These are phyloP conservation scores for Aspergillus fumigatus DNA, from an alignment of 2,329 filamentous ascomycete species.

Conservation along the genomic window DNA sequence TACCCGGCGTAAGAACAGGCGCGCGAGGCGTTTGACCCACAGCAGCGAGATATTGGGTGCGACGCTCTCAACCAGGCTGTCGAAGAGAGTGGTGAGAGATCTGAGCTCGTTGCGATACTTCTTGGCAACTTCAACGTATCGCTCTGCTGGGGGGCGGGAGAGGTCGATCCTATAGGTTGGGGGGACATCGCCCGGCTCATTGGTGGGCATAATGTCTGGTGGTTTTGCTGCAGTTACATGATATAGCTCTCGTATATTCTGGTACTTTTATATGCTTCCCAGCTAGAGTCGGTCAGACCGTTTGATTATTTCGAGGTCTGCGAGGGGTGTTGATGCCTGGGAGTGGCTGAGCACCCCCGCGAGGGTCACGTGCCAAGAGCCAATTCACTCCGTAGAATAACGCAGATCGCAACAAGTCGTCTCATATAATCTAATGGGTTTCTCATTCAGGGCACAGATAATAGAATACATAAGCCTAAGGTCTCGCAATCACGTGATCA, in stretches of 20 bases:
- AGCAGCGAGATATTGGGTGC: slow-evolving; percentile 19
- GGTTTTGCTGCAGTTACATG: not conserved
- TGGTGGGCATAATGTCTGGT: not conserved
- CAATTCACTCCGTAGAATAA: too few relatives aligned
- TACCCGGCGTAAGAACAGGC: slow-evolving; percentile 48
- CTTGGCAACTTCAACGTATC: slow-evolving; percentile 48
- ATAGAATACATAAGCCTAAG: not conserved
- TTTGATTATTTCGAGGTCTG: not conserved
- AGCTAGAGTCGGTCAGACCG: not conserved
- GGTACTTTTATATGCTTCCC: not conserved
- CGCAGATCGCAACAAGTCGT: not conserved
- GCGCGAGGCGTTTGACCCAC: slow-evolving; percentile 37
- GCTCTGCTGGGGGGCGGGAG: slow-evolving; percentile 48
- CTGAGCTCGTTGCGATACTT: slow-evolving; percentile 46
- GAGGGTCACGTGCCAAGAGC: not conserved
- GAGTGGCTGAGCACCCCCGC: not conserved
- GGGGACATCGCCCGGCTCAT: slow-evolving; percentile 11
- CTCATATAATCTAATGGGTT: too few relatives aligned
- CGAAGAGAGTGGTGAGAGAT: slow-evolving; percentile 2
- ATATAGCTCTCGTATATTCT: not conserved
- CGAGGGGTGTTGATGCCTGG: not conserved
- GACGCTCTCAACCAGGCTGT: slow-evolving; percentile 14
- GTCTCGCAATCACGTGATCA: not conserved
- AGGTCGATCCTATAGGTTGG: slow-evolving; percentile 51
- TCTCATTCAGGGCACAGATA: too few relatives aligned